Evolutionary conservation across 805 yeast genomes (phyloP).

Genomic region (Lipomyces sp.): DNA sequence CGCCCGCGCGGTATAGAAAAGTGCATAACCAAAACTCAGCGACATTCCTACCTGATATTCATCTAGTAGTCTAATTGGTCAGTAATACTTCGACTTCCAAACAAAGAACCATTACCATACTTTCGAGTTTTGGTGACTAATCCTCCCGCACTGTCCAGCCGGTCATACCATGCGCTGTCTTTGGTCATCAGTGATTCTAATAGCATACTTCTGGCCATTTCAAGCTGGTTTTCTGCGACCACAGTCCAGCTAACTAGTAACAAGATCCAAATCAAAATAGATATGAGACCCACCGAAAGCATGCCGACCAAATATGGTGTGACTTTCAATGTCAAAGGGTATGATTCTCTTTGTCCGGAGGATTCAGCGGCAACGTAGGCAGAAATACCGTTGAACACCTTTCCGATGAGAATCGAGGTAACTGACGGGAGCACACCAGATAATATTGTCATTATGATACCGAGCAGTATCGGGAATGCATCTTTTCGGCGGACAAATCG

Average conservation of each 20-base stretch:
- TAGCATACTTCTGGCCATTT: conserved; percentile 17
- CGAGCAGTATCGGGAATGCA: conserved; percentile 1
- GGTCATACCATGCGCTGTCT: conserved; percentile 27
- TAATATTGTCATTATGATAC: not conserved
- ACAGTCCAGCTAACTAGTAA: conserved; percentile 19
- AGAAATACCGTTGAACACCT: conserved; percentile 18
- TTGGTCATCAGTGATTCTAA: conserved; percentile 19
- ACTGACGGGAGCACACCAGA: conserved; percentile 23
- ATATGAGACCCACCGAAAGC: conserved; percentile 6
- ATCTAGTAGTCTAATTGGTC: conserved; percentile 22
- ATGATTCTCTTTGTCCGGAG: not conserved
- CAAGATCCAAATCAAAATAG: conserved; percentile 27
- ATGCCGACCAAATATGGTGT: conserved; percentile 26
- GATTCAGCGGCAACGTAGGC: not conserved
- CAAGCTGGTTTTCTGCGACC: conserved; percentile 33
- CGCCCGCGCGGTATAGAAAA: conserved; percentile 15
- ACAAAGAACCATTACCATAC: conserved; percentile 5
- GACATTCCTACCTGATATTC: conserved; percentile 30
- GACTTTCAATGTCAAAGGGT: conserved; percentile 12
- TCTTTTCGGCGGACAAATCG: conserved; percentile 18
- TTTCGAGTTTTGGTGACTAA: conserved; percentile 25
- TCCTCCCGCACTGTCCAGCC: conserved; percentile 29
- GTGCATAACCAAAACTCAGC: conserved; percentile 8
- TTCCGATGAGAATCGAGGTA: conserved; percentile 25
- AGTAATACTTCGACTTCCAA: not conserved